Base-by-base conservation (phyloP, 2,329 filamentous ascomycete genomes). In the Emmonsiellopsis sp. region DNA sequence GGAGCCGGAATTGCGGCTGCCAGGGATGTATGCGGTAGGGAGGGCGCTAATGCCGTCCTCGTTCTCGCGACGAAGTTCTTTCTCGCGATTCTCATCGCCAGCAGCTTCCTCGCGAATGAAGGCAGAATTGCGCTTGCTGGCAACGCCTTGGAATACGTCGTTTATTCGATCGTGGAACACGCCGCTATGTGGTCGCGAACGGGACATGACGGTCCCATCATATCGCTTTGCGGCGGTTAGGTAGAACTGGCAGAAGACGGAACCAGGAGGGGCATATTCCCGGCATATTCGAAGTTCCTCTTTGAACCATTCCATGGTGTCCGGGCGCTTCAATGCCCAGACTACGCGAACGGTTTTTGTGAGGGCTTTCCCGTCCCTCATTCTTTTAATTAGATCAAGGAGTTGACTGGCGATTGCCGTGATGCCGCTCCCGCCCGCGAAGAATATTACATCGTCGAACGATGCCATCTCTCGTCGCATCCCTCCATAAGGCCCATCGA, bases 251-350 rank as follows among this genome's bases (percentile, higher is more conserved):
- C 91, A 96, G 26, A 87, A 88, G 7, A 96, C 87, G 32, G 87
- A 86, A 65, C 93, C 89, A 0, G 88, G 87, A 1, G 92, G 92
- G 8, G 92, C 91, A 49, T 84, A 86, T 69, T 96, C 89, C 62
- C 89, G 82, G 71, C 92, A 95, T 63, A 96, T 95, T 47, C 90
- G 82, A 55, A 96, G 77, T 69, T 96, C 92, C 71, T 96, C 91
- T 59, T 89, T 87, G 77, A 96, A 97, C 92, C 92, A 97, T 67
- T 96, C 89, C 84, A 97, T 89, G 1, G 89, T 89, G 69, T 96
- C 92, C 11, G 93, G 83, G 53, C 87, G 83, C 71, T 93, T 95
- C 60, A 96, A 76, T 5, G 91, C 84, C 92, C 92, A 97, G n/a
- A 97, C 82, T 1, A 97, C 88, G 13, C 93, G 86, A 5, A 97